Conservation (phyloP, 306 rosid genomes). For the Morella rubra region DNA sequence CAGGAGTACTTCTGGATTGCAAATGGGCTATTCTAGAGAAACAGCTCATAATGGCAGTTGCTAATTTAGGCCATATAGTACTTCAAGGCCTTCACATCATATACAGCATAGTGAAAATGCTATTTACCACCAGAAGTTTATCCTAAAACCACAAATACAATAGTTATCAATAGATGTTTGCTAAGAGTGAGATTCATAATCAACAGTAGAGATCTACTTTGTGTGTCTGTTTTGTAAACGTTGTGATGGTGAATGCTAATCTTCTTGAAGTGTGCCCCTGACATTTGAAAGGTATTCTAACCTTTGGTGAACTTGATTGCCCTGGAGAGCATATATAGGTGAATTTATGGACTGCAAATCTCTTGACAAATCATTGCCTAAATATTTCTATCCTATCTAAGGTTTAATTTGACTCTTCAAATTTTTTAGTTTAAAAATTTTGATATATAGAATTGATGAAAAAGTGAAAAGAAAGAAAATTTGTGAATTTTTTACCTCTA, state of each 20-base stretch:
- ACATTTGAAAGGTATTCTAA: slow-evolving; percentile 31
- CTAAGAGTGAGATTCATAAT: background rate
- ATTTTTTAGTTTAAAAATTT: too few species aligned
- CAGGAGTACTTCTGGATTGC: slow-evolving; percentile 5
- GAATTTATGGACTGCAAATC: slow-evolving; percentile 34
- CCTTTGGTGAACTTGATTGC: slow-evolving; percentile 83
- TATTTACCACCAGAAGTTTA: too few species aligned
- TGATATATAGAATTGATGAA: too few species aligned
- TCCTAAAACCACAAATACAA: background rate
- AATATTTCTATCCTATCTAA: slow-evolving; percentile 56
- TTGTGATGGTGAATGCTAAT: slow-evolving; percentile 7
- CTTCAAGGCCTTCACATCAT: too few species aligned
- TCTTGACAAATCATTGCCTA: too few species aligned
- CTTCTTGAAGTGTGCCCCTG: slow-evolving; percentile 1
- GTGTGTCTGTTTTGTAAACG: slow-evolving; percentile 1
- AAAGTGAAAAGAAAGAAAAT: too few species aligned
- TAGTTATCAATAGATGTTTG: background rate
- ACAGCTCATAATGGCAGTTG: background rate
- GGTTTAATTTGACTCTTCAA: too few species aligned
- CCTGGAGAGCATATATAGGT: slow-evolving; percentile 71
- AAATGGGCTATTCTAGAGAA: background rate
- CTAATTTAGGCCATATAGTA: slow-evolving; percentile 18
- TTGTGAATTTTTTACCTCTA: too few species aligned
- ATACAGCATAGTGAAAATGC: too few species aligned
- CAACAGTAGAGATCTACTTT: background rate